Conservation (phyloP, 208 protist species). For the Naegleria fowleri region DNA sequence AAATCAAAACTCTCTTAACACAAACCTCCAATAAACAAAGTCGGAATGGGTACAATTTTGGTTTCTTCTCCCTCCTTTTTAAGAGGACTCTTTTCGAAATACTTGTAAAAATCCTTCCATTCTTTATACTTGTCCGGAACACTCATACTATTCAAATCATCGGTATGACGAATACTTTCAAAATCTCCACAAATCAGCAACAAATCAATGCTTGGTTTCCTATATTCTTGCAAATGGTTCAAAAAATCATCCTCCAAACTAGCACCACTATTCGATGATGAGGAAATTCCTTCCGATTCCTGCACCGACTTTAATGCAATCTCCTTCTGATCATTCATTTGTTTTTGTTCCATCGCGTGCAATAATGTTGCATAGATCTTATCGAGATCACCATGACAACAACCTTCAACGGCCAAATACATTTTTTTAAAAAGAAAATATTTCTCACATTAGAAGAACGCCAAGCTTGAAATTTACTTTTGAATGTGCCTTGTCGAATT, state of each 20-base stretch:
- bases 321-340: background rate
- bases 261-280: background rate
- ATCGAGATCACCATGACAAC: constrained; percentile 94
- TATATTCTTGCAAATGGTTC: constrained; percentile 44
- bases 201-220: constrained; percentile 83
- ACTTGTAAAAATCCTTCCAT: constrained; percentile 89
- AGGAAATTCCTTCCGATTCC: background rate
- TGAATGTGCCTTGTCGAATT: too few species aligned
- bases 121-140: constrained; percentile 86
- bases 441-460: too few species aligned
- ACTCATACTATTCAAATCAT: constrained; percentile 84
- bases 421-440: too few species aligned
- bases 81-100: constrained; percentile 56
- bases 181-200: constrained; percentile 97
- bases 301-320: background rate
- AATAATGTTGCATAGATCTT: constrained; percentile 82
- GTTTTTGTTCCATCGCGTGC: background rate
- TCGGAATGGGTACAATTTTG: constrained; percentile 83
- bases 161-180: constrained; percentile 80
- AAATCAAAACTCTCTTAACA: too few species aligned
- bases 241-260: constrained; percentile 42
- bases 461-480: too few species aligned
- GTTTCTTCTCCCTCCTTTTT: constrained; percentile 44
- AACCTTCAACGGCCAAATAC: constrained; percentile 84
- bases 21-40: constrained; percentile 92